These are phyloP conservation scores for Colletotrichum sp. DNA, from an alignment of 2,329 filamentous ascomycete genomes.

Conservation along the genomic window DNA sequence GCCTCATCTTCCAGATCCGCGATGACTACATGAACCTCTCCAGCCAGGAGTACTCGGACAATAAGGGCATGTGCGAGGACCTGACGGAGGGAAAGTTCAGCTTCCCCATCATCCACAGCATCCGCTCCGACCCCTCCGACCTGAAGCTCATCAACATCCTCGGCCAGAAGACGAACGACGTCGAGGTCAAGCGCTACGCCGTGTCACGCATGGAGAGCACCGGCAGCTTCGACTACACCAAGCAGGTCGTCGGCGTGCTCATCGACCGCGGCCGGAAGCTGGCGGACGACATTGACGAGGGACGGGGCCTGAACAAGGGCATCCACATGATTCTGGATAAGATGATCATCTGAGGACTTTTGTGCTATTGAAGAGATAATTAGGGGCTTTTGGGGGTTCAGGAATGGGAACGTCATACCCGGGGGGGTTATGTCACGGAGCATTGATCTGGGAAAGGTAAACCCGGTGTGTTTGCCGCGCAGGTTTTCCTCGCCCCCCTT, in stretches of 20 bases:
- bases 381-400: not conserved
- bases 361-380: too few species aligned
- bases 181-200: constrained; percentile 90
- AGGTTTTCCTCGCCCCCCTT: not conserved
- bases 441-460: not conserved
- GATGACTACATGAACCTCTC: constrained; percentile 94
- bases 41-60: constrained; percentile 75
- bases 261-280: constrained; percentile 67
- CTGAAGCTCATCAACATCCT: constrained; percentile 89
- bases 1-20: constrained; percentile 87
- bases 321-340: constrained; percentile 73
- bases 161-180: constrained; percentile 85
- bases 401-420: not conserved
- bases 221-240: constrained; percentile 88
- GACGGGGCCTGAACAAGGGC: constrained; percentile 57
- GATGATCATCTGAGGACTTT: constrained; percentile 49
- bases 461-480: not conserved
- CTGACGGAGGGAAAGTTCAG: constrained; percentile 97
- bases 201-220: constrained; percentile 89
- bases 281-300: constrained; percentile 69
- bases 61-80: constrained; percentile 95
- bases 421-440: not conserved
- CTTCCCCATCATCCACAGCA: constrained; percentile 93
- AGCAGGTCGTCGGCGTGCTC: constrained; percentile 68
- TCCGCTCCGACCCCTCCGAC: constrained; percentile 76